Percentiles rank a stretch among this genome's conserved stretches.
These are phyloP conservation scores for Cylindrotheca closterium DNA, from an alignment of 108 stramenopile genomes.

Conservation along the genomic window DNA sequence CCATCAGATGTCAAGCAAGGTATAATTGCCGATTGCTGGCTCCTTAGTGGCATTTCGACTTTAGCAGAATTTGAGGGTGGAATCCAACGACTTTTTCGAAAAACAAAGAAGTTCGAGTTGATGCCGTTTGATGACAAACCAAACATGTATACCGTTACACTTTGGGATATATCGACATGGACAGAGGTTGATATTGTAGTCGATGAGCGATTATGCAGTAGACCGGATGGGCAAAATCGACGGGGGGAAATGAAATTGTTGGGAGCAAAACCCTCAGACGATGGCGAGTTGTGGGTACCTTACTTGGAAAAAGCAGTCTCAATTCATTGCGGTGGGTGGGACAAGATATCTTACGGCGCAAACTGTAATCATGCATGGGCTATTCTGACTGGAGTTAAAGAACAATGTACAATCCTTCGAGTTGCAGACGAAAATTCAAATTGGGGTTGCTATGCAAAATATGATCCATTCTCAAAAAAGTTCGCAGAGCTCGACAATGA, in stretches of 20 bases:
- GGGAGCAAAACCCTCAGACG: constrained; percentile 16
- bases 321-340: constrained; percentile 19
- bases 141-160: constrained; percentile 20
- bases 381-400: constrained; percentile 13
- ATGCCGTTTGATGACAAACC: constrained; percentile 9
- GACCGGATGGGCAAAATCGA: neutral
- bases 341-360: constrained; percentile 5
- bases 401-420: constrained; percentile 18
- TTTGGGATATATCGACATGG: constrained; percentile 23
- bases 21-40: constrained; percentile 21
- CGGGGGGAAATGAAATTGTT: constrained; percentile 2
- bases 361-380: constrained; percentile 24
- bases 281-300: constrained; percentile 24
- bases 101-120: constrained; percentile 11
- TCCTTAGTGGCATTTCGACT: constrained; percentile 20
- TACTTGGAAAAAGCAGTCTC: constrained; percentile 29
- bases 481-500: constrained; percentile 11
- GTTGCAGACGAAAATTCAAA: neutral
- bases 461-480: constrained; percentile 6
- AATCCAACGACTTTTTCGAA: constrained; percentile 21
- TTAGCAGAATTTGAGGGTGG: constrained; percentile 27
- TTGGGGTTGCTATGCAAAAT: constrained; percentile 16
- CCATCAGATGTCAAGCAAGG: constrained; percentile 45
- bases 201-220: constrained; percentile 15
- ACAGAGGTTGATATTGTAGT: constrained; percentile 24